Evolutionary conservation across 1,284 basidiomycete species (phyloP), one percentile per base, ranked within the genome.

Genomic region (Ganoderma leucocontextum): DNA sequence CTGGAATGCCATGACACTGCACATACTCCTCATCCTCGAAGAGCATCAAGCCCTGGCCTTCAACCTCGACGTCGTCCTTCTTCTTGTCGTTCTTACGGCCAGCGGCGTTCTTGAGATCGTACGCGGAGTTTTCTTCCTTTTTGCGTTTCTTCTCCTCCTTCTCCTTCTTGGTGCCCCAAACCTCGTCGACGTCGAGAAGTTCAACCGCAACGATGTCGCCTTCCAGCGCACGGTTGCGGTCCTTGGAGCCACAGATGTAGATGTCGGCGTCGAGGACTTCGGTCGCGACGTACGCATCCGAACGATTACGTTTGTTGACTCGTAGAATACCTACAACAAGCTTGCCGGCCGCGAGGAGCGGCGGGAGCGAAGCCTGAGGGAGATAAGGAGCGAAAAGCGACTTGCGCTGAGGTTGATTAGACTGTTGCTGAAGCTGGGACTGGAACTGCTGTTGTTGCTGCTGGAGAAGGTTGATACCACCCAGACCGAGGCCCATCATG

Each of bases 111-210:
- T 92, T 95, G 66, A 91, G 77, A 75, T 96, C 95, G 79, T 95
- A 98, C 0, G 94, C 94, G 22, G 95, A 91, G 78, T 97, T 97
- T 83, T 99, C 98, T 83, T 99, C 98, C 88, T 99, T 99, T 83
- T 98, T 98, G 78, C 96, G 89, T 86, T 98, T 98, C 90, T 99
- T 99, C 85, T 99, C 98, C 80, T 99, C 97, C 84, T 99, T 99
- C 84, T 99, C 98, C 84, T 99, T 99, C 87, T 99, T 99, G 17
- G 97, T 98, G 25, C 93, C 92, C 98, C 98, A 99, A 9, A 99
- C 97, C 82, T 98, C 96, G 77, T 98, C 96, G 33, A 97, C 97
- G 74, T 99, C 97, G 68, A 99, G 88, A 57, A 99, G 89, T 81
- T 99, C 98, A 47, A 99, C 95, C 35, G 98, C 98, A 68, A 99